Evolutionary conservation across 345 rosid genomes (phyloP).

Genomic region (Eucalyptus guilfoylei): DNA sequence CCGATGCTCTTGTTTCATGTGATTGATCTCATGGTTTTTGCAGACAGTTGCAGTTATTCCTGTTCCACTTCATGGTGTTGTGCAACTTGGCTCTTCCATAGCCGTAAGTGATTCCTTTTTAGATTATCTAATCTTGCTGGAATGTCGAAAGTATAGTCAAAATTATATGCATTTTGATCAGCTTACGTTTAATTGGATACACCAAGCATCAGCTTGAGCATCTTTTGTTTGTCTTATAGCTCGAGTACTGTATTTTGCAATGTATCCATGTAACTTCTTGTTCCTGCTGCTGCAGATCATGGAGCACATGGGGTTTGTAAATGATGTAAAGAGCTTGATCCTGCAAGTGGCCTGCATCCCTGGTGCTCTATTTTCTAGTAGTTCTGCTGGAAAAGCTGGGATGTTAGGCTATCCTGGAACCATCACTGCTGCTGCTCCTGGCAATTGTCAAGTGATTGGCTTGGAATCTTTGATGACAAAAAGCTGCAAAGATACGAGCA

Average conservation of each 20-base stretch:
- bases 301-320: constrained; percentile 81
- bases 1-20: not conserved
- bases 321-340: constrained; percentile 61
- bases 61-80: constrained; percentile 75
- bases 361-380: constrained; percentile 58
- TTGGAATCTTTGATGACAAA: constrained; percentile 13
- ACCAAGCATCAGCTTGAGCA: not conserved
- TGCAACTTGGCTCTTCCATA: constrained; percentile 77
- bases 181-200: not conserved
- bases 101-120: constrained; percentile 38
- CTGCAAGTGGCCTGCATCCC: constrained; percentile 70
- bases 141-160: not conserved
- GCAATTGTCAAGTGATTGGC: constrained; percentile 12
- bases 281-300: constrained; percentile 42
- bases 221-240: not conserved
- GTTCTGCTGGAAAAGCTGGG: constrained; percentile 21
- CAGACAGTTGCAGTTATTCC: constrained; percentile 93
- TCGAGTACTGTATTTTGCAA: not conserved
- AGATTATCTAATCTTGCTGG: not conserved
- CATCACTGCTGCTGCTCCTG: constrained; percentile 7
- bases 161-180: not conserved
- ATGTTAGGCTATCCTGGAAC: constrained; percentile 29
- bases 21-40: not conserved
- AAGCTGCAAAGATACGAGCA: constrained; percentile 27
- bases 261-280: not conserved